These are phyloP conservation scores for Daldinia childiae DNA, from an alignment of 495 filamentous ascomycete species.

Conservation along the genomic window DNA sequence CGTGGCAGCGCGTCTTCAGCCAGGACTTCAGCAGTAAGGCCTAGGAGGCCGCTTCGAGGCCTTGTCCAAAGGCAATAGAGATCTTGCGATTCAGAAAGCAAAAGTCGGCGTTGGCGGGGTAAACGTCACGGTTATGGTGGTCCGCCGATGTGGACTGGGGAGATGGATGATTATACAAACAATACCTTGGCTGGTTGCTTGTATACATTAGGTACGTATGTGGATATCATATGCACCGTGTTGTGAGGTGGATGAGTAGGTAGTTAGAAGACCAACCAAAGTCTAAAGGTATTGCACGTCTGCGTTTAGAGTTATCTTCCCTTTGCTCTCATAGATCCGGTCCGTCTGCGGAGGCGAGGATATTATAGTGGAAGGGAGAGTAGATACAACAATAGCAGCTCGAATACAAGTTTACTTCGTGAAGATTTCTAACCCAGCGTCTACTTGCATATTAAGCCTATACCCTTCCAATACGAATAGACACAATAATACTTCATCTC, in stretches of 20 bases:
- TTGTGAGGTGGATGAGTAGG: background rate
- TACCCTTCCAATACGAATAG: background rate
- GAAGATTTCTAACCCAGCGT: background rate
- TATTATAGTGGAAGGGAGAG: background rate
- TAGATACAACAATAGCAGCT: background rate
- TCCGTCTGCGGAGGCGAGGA: background rate
- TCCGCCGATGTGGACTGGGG: background rate
- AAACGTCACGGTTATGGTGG: too few relatives aligned
- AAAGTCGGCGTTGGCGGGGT: background rate
- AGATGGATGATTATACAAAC: background rate
- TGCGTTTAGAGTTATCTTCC: background rate
- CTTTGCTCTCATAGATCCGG: background rate
- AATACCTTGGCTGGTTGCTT: background rate
- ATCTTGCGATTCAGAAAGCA: background rate
- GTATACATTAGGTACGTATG: background rate
- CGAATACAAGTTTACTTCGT: background rate
- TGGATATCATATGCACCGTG: background rate
- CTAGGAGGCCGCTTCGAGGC: slow-evolving; percentile 7
- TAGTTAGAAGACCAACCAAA: background rate
- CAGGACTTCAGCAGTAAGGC: slow-evolving; percentile 43
- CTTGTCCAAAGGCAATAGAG: background rate
- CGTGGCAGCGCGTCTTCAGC: slow-evolving; percentile 66
- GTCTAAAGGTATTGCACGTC: background rate
- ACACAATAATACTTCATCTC: background rate
- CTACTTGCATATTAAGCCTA: background rate